Evolutionary conservation across 805 yeast genomes (phyloP).

Genomic region (Pichia cephalocereana): DNA sequence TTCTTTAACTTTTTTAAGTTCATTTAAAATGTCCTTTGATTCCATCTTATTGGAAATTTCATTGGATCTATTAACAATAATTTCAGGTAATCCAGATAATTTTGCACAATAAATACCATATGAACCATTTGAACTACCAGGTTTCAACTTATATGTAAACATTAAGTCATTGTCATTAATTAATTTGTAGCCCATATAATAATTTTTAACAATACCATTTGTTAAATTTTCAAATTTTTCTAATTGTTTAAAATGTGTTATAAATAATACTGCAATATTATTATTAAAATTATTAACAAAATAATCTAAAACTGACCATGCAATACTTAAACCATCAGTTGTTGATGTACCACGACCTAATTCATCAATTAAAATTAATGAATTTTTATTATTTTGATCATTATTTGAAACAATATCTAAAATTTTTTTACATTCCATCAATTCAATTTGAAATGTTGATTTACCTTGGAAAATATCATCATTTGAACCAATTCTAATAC

Average conservation of each 20-base stretch:
- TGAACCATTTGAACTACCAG: constrained; percentile 50
- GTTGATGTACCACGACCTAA: constrained; percentile 67
- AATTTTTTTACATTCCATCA: constrained; percentile 56
- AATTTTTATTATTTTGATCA: constrained; percentile 22
- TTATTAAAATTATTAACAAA: constrained; percentile 30
- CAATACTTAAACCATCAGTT: constrained; percentile 74
- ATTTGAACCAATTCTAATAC: constrained; percentile 68
- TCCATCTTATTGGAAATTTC: constrained; percentile 24
- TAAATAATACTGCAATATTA: constrained; percentile 57
- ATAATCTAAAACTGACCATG: constrained; percentile 60
- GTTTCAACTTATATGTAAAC: constrained; percentile 42
- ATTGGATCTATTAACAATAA: constrained; percentile 38
- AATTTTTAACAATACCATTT: constrained; percentile 38
- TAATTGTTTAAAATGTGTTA: constrained; percentile 75
- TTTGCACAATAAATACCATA: constrained; percentile 84
- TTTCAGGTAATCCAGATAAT: constrained; percentile 51
- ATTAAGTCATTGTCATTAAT: constrained; percentile 29
- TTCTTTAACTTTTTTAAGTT: neutral
- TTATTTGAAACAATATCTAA: constrained; percentile 34
- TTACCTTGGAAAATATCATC: constrained; percentile 69
- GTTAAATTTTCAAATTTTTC: constrained; percentile 38
- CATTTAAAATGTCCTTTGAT: neutral
- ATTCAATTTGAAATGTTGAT: constrained; percentile 77
- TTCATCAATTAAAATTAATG: constrained; percentile 63
- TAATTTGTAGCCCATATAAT: constrained; percentile 54